phyloP scores from a whole-genome alignment of 345 rosid genomes.

The Excoecaria agallocha region DNA sequence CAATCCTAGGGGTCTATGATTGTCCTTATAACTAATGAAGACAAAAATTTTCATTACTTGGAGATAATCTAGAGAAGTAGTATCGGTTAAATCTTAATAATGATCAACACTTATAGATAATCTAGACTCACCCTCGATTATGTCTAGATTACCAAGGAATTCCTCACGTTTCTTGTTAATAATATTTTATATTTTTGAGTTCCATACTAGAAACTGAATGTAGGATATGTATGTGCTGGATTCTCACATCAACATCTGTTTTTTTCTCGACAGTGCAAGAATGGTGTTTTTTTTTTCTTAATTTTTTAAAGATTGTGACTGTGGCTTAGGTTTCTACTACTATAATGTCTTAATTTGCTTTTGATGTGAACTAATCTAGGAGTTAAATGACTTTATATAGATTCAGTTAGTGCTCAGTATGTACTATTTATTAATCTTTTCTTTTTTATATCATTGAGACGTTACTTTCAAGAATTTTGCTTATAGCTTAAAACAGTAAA shows the following conservation, averaged over 20 bases:
- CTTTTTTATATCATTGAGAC: slow-evolving; percentile 21
- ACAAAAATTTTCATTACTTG: background rate
- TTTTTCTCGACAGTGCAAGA: background rate
- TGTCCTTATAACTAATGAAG: slow-evolving; percentile 1
- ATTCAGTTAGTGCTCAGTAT: slow-evolving; percentile 16
- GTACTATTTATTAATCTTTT: slow-evolving; percentile 10
- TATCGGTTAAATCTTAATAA: slow-evolving; percentile 2
- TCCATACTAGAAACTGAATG: background rate
- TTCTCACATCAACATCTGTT: slow-evolving; percentile 1
- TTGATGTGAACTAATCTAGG: no score
- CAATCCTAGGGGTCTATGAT: background rate
- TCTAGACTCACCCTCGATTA: slow-evolving; percentile 14
- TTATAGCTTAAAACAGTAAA: slow-evolving; percentile 18
- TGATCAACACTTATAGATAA: slow-evolving; percentile 11
- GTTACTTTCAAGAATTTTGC: slow-evolving; percentile 29
- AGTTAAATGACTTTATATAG: no score
- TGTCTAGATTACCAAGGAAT: slow-evolving; percentile 5
- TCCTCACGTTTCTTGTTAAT: background rate
- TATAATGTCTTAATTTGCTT: background rate
- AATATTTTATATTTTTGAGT: background rate
- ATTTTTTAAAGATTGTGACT: background rate
- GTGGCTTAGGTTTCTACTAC: slow-evolving; percentile 9
- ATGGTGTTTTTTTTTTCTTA: background rate
- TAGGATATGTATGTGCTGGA: background rate
- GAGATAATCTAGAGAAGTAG: background rate